Percentiles rank a stretch among this genome's conserved stretches.
Evolutionary conservation across 2,329 filamentous ascomycete genomes (phyloP).

Genomic region (Diaporthe destruens): DNA sequence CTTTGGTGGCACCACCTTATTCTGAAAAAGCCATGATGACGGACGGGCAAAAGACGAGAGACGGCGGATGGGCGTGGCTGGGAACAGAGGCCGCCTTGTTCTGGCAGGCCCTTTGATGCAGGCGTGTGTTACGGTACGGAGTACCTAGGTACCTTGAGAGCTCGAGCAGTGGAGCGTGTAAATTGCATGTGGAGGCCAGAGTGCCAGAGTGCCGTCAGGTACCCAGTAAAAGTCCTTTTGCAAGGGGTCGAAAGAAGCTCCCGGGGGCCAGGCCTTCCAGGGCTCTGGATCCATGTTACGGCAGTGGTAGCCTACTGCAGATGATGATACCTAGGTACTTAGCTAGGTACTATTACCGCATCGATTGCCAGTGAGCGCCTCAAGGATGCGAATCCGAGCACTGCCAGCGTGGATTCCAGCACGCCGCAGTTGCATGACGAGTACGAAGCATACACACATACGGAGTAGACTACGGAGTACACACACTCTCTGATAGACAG

Average conservation of each 20-base stretch:
- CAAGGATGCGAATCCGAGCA: neutral
- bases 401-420: neutral
- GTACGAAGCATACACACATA: neutral
- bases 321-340: no score
- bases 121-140: neutral
- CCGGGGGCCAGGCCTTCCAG: conserved; percentile 8
- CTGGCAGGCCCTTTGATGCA: conserved; percentile 7
- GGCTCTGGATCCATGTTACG: neutral
- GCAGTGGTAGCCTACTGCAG: no score
- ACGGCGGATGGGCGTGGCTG: neutral
- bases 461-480: neutral
- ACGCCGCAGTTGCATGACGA: neutral
- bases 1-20: neutral
- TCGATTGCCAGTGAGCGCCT: neutral
- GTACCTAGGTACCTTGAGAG: no score
- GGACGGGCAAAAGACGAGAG: neutral
- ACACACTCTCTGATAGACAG: neutral
- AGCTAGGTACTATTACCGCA: neutral
- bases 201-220: neutral
- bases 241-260: neutral
- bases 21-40: no score
- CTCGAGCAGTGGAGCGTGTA: conserved; percentile 2
- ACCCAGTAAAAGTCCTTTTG: conserved; percentile 26
- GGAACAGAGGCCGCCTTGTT: conserved; percentile 1
- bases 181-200: conserved; percentile 26